Percentiles rank a stretch among this genome's conserved stretches.
These are phyloP conservation scores for Fusarium haematococcum DNA, from an alignment of 2,329 filamentous ascomycete genomes.

Conservation along the genomic window DNA sequence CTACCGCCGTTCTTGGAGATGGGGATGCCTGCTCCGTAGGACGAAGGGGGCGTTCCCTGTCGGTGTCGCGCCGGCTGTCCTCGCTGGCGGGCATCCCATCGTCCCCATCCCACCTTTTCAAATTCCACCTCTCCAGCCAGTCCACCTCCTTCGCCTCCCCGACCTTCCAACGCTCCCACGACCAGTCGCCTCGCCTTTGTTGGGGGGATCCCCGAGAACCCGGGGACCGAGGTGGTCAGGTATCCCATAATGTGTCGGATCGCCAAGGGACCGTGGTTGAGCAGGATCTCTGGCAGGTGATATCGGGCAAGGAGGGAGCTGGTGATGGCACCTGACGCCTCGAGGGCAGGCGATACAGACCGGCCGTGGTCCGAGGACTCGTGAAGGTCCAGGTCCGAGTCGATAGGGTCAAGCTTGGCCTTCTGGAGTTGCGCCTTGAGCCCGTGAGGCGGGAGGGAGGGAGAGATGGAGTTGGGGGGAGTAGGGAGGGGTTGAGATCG, in stretches of 20 bases:
- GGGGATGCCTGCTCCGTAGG: constrained; percentile 65
- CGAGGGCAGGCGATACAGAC: constrained; percentile 65
- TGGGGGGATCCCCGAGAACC: constrained; percentile 88
- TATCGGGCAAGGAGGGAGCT: constrained; percentile 87
- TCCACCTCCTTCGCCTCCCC: constrained; percentile 72
- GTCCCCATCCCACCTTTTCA: constrained; percentile 96
- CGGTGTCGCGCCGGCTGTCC: constrained; percentile 68
- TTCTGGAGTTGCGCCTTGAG: constrained; percentile 76
- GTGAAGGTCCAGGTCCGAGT: constrained; percentile 89
- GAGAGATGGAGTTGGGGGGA: constrained; percentile 95
- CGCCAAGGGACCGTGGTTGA: constrained; percentile 89
- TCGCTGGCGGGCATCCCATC: constrained; percentile 87
- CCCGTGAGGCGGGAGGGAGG: constrained; percentile 84
- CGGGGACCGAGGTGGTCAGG: constrained; percentile 91
- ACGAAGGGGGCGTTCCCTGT: constrained; percentile 55
- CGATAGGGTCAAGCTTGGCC: constrained; percentile 73
- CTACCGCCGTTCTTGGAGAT: constrained; percentile 62
- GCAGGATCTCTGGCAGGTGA: constrained; percentile 89
- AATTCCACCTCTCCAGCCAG: constrained; percentile 81
- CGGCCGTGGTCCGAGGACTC: constrained; percentile 59
- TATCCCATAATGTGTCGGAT: constrained; percentile 97
- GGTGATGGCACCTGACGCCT: constrained; percentile 86
- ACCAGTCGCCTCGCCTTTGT: constrained; percentile 92
- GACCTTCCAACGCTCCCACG: constrained; percentile 90
- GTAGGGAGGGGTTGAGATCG: constrained; percentile 79